These are phyloP conservation scores for Fusarium oligoseptatum DNA, from an alignment of 2,329 filamentous ascomycete species.

Conservation along the genomic window DNA sequence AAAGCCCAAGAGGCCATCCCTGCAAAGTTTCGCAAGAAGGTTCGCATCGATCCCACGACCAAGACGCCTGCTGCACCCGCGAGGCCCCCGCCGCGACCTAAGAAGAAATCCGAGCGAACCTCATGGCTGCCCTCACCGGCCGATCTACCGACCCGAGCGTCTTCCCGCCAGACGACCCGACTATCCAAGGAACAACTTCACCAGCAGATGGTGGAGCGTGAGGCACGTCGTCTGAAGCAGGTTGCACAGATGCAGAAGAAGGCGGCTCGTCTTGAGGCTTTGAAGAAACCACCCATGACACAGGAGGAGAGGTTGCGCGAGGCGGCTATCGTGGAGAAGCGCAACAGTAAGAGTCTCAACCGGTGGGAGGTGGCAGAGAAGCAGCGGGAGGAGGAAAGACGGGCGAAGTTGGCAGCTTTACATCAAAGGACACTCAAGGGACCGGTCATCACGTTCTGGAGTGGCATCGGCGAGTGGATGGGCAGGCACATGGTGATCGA, in stretches of 20 bases:
- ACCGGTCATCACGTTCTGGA: slow-evolving; percentile 92
- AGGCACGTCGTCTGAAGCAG: slow-evolving; percentile 78
- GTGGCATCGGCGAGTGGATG: slow-evolving; percentile 87
- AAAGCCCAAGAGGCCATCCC: slow-evolving; percentile 83
- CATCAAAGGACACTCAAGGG: slow-evolving; percentile 89
- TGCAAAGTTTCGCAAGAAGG: slow-evolving; percentile 79
- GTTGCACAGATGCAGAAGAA: slow-evolving; percentile 76
- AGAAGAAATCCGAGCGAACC: slow-evolving; percentile 71
- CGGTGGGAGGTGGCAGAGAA: slow-evolving; percentile 95
- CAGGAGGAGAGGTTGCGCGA: slow-evolving; percentile 88
- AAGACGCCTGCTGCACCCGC: slow-evolving; percentile 52
- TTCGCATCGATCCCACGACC: slow-evolving; percentile 74
- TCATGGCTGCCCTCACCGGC: slow-evolving; percentile 69
- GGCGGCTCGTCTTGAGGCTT: slow-evolving; percentile 77
- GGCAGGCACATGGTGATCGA: slow-evolving; percentile 76
- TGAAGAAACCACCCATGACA: slow-evolving; percentile 85
- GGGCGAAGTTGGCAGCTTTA: slow-evolving; percentile 86
- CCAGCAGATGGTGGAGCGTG: slow-evolving; percentile 80
- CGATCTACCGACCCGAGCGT: slow-evolving; percentile 70
- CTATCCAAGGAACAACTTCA: slow-evolving; percentile 73
- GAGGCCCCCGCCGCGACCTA: slow-evolving; percentile 62
- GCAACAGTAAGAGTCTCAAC: slow-evolving; percentile 91
- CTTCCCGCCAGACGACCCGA: slow-evolving; percentile 69
- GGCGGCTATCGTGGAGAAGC: slow-evolving; percentile 84
- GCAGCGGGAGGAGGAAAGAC: slow-evolving; percentile 85